Percentiles rank a stretch among this genome's conserved stretches.
Evolutionary conservation across 2,329 filamentous ascomycete genomes (phyloP).

Genomic region (Penicillium polonicum): DNA sequence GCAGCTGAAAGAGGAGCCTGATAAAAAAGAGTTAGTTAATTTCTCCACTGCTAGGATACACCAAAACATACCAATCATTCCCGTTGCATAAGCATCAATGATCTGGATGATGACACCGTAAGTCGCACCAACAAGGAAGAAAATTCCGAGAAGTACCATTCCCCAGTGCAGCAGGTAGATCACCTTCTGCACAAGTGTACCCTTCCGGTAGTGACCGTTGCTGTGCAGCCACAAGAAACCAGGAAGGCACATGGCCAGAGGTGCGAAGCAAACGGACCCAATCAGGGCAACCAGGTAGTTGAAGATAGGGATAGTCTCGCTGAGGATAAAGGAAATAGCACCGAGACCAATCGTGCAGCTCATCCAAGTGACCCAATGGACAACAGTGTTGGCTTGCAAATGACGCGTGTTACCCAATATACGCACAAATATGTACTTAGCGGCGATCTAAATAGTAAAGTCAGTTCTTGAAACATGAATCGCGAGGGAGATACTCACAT

Average conservation of each 20-base stretch:
- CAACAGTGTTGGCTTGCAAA: slow-evolving; percentile 47
- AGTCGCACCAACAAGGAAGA: slow-evolving; percentile 48
- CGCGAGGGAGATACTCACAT: slow-evolving; percentile 6
- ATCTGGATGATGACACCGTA: slow-evolving; percentile 24
- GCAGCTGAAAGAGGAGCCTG: slow-evolving; percentile 28
- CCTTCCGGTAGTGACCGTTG: slow-evolving; percentile 42
- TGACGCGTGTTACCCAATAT: slow-evolving; percentile 51
- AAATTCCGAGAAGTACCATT: slow-evolving; percentile 45
- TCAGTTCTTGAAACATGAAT: background rate
- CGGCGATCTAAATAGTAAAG: slow-evolving; percentile 40
- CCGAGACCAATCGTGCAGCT: slow-evolving; percentile 45
- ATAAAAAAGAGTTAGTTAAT: background rate
- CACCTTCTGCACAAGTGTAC: slow-evolving; percentile 36
- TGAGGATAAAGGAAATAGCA: slow-evolving; percentile 49
- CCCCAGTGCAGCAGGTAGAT: slow-evolving; percentile 42
- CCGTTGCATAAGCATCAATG: slow-evolving; percentile 21
- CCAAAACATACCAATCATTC: slow-evolving; percentile 21
- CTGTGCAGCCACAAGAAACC: slow-evolving; percentile 53
- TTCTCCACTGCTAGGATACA: background rate
- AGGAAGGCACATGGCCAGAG: slow-evolving; percentile 49
- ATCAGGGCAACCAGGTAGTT: slow-evolving; percentile 52
- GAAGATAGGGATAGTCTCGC: slow-evolving; percentile 54
- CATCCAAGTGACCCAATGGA: slow-evolving; percentile 54
- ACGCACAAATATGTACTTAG: slow-evolving; percentile 56
- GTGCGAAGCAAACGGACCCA: slow-evolving; percentile 51